Base-by-base conservation (phyloP, 768 basidiomycete species). In the Boletus rubroflammeus region DNA sequence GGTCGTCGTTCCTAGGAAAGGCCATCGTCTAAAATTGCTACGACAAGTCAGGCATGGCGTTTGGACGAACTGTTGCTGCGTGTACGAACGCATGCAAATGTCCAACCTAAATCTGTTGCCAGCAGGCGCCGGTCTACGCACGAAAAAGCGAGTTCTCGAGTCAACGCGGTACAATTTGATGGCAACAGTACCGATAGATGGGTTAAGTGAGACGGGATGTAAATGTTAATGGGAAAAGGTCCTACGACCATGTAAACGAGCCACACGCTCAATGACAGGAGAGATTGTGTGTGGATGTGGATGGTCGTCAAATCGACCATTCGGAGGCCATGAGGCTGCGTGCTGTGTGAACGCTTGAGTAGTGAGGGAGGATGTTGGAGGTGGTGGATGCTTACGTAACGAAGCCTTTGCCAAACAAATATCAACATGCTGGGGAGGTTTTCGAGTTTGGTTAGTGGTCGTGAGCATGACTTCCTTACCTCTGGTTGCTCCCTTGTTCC, bases 401-500 rank as follows among this genome's bases (percentile, higher is more conserved):
- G 2, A 41, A 29, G 36, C 8, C 13, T 44, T 51, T 32, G 43
- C 42, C 54, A 66, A 66, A 67, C 17, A 67, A 29, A 55, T 51
- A 6, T 17, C 39, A 65, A 65, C 48, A 65, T 44, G n/a, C 5
- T 9, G 13, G 45, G 23, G 28, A 47, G 51, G 49, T 62, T 44
- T 57, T 62, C 29, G 23, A n/a, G 28, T 47, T 52, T 19, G 41
- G 6, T 26, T 11, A 38, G 34, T 34, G 17, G 42, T n/a, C 19
- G 15, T 13, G 38, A 49, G 36, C 32, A 68, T 70, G 67, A 55
- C 53, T 50, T 43, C 59, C 4, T 53, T 67, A 14, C 68, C 77
- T 51, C 58, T 78, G 47, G 77, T 83, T 45, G 82, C 86, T 39
- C 93, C 93, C 34, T 72, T 93, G 59, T 93, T 85, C 71, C 81